Evolutionary conservation across 805 yeast species (phyloP).

Genomic region (Pachysolen tannophilus): DNA sequence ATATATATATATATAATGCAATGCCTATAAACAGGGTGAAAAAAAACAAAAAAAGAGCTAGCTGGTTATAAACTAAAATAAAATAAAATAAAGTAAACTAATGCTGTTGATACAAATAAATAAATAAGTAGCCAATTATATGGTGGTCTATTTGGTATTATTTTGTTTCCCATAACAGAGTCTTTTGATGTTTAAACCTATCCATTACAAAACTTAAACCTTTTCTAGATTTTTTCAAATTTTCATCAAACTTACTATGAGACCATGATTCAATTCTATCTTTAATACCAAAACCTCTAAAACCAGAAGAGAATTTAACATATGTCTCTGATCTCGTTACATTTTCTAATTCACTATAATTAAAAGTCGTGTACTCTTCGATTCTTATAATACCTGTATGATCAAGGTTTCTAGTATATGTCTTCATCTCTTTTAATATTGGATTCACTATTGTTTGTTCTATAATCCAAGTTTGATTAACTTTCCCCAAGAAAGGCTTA

Average conservation of each 20-base stretch:
- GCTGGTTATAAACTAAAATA: not conserved
- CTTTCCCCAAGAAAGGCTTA: constrained; percentile 62
- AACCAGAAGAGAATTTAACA: constrained; percentile 68
- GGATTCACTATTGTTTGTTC: constrained; percentile 76
- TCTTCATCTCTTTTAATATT: constrained; percentile 36
- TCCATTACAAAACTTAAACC: constrained; percentile 80
- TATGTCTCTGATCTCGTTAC: constrained; percentile 37
- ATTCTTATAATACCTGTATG: constrained; percentile 72
- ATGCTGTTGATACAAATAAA: too few relatives aligned
- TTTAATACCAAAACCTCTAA: constrained; percentile 53
- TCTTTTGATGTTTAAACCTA: too few relatives aligned
- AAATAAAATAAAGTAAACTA: too few relatives aligned
- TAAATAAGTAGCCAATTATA: too few relatives aligned
- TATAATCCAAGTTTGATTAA: constrained; percentile 70
- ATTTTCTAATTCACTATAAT: constrained; percentile 17
- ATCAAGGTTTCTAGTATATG: constrained; percentile 79
- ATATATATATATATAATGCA: constrained; percentile 1
- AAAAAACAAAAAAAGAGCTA: not conserved
- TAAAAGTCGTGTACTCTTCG: constrained; percentile 66
- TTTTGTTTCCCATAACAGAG: too few relatives aligned
- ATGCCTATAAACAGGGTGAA: not conserved
- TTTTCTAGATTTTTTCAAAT: constrained; percentile 53
- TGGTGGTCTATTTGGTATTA: too few relatives aligned
- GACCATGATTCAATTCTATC: constrained; percentile 81
- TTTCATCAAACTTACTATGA: constrained; percentile 56